Evolutionary conservation across 2,329 filamentous ascomycete genomes (phyloP).

Genomic region (Curvularia eragrostidis): DNA sequence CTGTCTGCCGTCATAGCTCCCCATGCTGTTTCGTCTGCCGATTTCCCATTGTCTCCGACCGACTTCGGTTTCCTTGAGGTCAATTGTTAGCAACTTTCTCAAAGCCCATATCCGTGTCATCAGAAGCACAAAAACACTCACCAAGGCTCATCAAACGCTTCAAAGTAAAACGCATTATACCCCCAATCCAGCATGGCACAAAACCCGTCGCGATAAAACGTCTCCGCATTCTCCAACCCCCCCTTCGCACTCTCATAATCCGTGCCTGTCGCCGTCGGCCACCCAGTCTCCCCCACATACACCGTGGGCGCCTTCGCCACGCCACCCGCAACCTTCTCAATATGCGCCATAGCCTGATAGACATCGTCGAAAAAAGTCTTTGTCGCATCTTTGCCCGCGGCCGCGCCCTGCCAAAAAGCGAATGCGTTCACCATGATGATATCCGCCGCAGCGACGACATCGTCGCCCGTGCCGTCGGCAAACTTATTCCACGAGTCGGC

Average conservation of each 20-base stretch:
- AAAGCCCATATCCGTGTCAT: too few species aligned
- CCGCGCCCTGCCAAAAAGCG: slow-evolving; percentile 73
- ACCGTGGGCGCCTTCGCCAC: slow-evolving; percentile 63
- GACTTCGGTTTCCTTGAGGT: slow-evolving; percentile 72
- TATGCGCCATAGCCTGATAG: slow-evolving; percentile 66
- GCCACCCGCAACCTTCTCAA: slow-evolving; percentile 65
- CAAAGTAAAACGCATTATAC: slow-evolving; percentile 74
- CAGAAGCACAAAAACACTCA: too few species aligned
- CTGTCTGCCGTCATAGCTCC: slow-evolving; percentile 69
- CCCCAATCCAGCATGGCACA: slow-evolving; percentile 71
- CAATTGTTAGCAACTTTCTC: too few species aligned
- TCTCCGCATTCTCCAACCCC: slow-evolving; percentile 63
- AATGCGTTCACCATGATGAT: slow-evolving; percentile 73
- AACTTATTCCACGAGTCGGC: slow-evolving; percentile 78
- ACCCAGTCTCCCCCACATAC: slow-evolving; percentile 51
- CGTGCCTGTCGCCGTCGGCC: slow-evolving; percentile 57
- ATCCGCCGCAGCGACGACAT: slow-evolving; percentile 67
- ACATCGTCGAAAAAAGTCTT: slow-evolving; percentile 71
- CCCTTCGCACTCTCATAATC: slow-evolving; percentile 68
- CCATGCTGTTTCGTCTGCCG: slow-evolving; percentile 71
- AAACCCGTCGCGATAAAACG: slow-evolving; percentile 67
- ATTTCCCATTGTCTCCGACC: slow-evolving; percentile 67
- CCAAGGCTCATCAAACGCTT: slow-evolving; percentile 76
- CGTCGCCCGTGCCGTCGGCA: slow-evolving; percentile 70
- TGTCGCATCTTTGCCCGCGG: slow-evolving; percentile 57